Percentiles rank a stretch among this genome's conserved stretches.
These are phyloP conservation scores for Moringa oleifera DNA, from an alignment of 345 rosid species.

Conservation along the genomic window DNA sequence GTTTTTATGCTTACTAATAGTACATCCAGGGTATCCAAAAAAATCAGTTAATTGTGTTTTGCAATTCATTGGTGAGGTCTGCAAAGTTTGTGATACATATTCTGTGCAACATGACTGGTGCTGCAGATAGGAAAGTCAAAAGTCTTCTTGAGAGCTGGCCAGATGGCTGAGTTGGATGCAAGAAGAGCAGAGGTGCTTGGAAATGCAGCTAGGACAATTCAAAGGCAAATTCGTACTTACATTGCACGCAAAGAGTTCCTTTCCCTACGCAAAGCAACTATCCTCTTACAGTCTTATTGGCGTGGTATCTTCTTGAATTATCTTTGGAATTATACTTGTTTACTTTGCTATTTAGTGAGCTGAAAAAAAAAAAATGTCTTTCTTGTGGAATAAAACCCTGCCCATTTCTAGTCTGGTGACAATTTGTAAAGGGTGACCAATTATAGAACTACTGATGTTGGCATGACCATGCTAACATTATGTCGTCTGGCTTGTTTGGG, in stretches of 20 bases:
- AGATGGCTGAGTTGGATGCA: conserved; percentile 98
- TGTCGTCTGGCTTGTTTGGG: background rate
- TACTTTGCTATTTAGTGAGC: no score
- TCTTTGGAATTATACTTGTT: background rate
- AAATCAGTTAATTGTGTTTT: background rate
- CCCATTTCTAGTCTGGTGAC: background rate
- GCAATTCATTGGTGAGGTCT: conserved; percentile 5
- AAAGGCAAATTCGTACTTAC: conserved; percentile 79
- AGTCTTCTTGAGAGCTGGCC: conserved; percentile 98
- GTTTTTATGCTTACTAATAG: no score
- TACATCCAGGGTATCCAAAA: conserved; percentile 1
- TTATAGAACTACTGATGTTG: background rate
- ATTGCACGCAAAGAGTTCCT: conserved; percentile 84
- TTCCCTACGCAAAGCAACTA: conserved; percentile 73
- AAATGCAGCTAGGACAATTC: conserved; percentile 91
- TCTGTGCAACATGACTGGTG: conserved; percentile 18
- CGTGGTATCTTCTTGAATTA: conserved; percentile 51
- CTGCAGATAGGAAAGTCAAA: conserved; percentile 88
- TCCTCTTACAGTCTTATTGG: conserved; percentile 71
- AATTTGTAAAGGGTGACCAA: background rate
- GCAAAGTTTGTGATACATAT: conserved; percentile 5
- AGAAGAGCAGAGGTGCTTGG: conserved; percentile 98
- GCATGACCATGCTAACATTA: background rate
- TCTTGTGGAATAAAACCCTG: no score
- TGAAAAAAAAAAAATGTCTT: no score